These are phyloP conservation scores for Rugosomyces carneus DNA, from an alignment of 1,284 basidiomycete genomes.

Conservation along the genomic window DNA sequence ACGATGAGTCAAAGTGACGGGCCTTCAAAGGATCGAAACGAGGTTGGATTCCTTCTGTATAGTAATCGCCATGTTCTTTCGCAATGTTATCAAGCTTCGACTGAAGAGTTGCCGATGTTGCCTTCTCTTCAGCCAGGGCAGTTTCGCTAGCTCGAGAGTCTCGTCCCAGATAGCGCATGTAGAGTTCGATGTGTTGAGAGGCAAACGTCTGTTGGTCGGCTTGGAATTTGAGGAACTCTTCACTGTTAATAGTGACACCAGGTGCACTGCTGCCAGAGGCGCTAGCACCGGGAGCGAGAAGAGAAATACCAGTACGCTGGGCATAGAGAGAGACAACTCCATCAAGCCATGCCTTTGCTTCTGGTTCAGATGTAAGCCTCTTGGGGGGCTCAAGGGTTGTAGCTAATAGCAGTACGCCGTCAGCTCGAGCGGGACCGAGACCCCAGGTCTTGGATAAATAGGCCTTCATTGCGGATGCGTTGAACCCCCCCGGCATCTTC, in stretches of 20 bases:
- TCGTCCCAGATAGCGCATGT: constrained; percentile 92
- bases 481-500: constrained; percentile 99
- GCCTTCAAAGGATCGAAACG: constrained; percentile 93
- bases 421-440: constrained; percentile 82
- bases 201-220: constrained; percentile 90
- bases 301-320: constrained; percentile 78
- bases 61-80: constrained; percentile 88
- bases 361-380: constrained; percentile 85
- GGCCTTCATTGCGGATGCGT: constrained; percentile 86
- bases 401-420: constrained; percentile 87
- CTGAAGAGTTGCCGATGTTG: constrained; percentile 68
- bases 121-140: constrained; percentile 83
- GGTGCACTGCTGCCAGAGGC: constrained; percentile 62
- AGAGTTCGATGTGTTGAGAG: constrained; percentile 89
- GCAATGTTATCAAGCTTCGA: constrained; percentile 83
- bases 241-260: constrained; percentile 91
- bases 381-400: constrained; percentile 93
- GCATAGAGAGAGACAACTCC: constrained; percentile 81
- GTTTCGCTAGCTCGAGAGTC: constrained; percentile 92
- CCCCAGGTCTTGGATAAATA: constrained; percentile 93
- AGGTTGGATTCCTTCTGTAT: constrained; percentile 93
- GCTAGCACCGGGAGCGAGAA: constrained; percentile 63
- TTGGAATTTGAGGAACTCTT: constrained; percentile 97
- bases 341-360: constrained; percentile 94
- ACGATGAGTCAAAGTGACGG: constrained; percentile 95